A percentile compares a stretch with the other conserved stretches of the same genome.
phyloP scores from a whole-genome alignment of 2,329 filamentous ascomycete species.

The Zymoseptoria pseudotritici region DNA sequence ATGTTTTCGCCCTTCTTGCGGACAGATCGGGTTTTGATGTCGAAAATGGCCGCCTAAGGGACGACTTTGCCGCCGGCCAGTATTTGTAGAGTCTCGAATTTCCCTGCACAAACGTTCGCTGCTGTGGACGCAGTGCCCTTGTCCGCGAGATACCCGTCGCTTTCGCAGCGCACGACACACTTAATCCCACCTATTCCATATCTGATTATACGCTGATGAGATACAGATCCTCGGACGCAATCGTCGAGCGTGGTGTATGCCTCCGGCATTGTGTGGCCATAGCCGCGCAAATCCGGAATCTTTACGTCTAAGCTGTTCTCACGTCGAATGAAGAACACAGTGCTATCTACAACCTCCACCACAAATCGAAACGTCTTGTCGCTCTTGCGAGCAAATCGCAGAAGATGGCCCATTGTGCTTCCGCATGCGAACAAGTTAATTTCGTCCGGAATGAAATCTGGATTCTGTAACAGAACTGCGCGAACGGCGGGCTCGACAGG shows the following conservation, averaged over 20 bases:
- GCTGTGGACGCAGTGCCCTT: not conserved
- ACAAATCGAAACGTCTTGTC: slow-evolving; percentile 51
- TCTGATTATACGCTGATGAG: slow-evolving; percentile 55
- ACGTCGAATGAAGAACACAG: slow-evolving; percentile 56
- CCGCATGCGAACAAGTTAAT: slow-evolving; percentile 55
- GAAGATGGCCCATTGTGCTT: slow-evolving; percentile 54
- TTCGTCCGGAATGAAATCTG: slow-evolving; percentile 27
- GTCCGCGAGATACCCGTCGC: slow-evolving; percentile 47
- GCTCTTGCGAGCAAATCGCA: slow-evolving; percentile 46
- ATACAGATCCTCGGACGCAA: slow-evolving; percentile 47
- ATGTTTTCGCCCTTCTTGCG: slow-evolving; percentile 27
- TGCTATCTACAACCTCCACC: slow-evolving; percentile 49
- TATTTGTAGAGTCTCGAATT: slow-evolving; percentile 3
- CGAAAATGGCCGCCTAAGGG: slow-evolving; percentile 42
- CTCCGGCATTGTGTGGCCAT: slow-evolving; percentile 60
- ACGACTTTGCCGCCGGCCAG: slow-evolving; percentile 19
- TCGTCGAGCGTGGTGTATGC: slow-evolving; percentile 57
- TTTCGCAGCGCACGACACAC: slow-evolving; percentile 50
- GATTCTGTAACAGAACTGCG: slow-evolving; percentile 35
- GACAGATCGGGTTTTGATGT: slow-evolving; percentile 45
- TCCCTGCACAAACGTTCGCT: not conserved
- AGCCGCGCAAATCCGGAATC: slow-evolving; percentile 51
- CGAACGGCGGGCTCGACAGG: slow-evolving; percentile 46
- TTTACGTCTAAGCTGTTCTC: slow-evolving; percentile 53
- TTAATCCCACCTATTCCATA: slow-evolving; percentile 51